phyloP scores from a whole-genome alignment of 306 rosid genomes.

The Oxytropis ochrocephala region DNA sequence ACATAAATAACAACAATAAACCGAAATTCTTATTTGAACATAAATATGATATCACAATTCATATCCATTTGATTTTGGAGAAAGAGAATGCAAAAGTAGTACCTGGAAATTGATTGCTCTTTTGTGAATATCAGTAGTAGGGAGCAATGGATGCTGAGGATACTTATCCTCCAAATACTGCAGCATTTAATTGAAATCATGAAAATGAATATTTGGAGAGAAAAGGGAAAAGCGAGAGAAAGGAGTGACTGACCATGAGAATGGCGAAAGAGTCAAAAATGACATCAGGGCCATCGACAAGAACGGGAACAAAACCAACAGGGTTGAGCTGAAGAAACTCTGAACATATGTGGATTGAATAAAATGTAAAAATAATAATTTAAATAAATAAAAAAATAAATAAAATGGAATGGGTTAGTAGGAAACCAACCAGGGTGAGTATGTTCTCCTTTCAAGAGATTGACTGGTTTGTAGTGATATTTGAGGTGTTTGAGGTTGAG shows the following conservation, averaged over 20 bases:
- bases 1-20: not conserved
- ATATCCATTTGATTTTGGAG: not conserved
- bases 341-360: not conserved
- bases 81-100: not conserved
- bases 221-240: not conserved
- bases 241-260: conserved; percentile 33
- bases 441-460: conserved; percentile 54
- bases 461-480: conserved; percentile 48
- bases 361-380: not conserved
- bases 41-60: not conserved
- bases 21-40: not conserved
- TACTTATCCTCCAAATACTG: conserved; percentile 88
- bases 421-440: conserved; percentile 39
- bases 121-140: conserved; percentile 46
- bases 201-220: not conserved
- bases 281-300: conserved; percentile 42
- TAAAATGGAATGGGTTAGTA: not conserved
- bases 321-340: conserved; percentile 65
- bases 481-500: conserved; percentile 66
- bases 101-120: conserved; percentile 79
- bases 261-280: conserved; percentile 73
- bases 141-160: conserved; percentile 67
- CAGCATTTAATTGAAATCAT: not conserved
- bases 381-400: not conserved
- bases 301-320: conserved; percentile 60